phyloP scores from a whole-genome alignment of 116 monocot genomes.

The Zostera marina region DNA sequence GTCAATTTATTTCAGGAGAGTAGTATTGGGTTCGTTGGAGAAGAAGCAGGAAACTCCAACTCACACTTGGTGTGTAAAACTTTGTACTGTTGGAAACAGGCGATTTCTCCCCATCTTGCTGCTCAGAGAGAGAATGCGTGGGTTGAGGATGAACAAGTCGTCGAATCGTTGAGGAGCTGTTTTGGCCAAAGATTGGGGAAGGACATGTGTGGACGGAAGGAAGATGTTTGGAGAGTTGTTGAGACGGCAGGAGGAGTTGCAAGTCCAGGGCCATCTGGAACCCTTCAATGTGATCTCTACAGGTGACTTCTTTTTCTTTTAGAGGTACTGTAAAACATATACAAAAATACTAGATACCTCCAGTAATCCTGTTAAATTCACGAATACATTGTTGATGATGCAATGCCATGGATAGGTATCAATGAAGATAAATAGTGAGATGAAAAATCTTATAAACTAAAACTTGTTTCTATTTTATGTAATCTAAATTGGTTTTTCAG shows the following conservation, averaged over 20 bases:
- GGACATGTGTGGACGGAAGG: slow-evolving; percentile 3
- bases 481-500: background rate
- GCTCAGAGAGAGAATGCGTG: slow-evolving; percentile 63
- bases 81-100: slow-evolving; percentile 67
- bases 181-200: slow-evolving; percentile 11
- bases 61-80: slow-evolving; percentile 52
- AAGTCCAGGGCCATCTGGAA: slow-evolving; percentile 81
- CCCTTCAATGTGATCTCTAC: slow-evolving; percentile 92
- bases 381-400: no score
- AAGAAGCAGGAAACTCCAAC: slow-evolving; percentile 4
- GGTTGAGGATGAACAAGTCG: slow-evolving; percentile 40
- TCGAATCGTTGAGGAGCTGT: slow-evolving; percentile 24
- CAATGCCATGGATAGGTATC: no score
- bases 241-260: slow-evolving; percentile 94
- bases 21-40: slow-evolving; percentile 10
- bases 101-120: slow-evolving; percentile 70
- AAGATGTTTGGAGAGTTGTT: slow-evolving; percentile 42
- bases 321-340: background rate
- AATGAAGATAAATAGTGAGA: background rate
- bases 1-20: slow-evolving; percentile 31
- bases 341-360: no score
- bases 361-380: no score
- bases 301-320: slow-evolving; percentile 19
- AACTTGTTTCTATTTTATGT: no score
- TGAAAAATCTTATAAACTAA: background rate